These are phyloP conservation scores for Hermanozyma aechmeae DNA, from an alignment of 805 yeast species.

Conservation along the genomic window DNA sequence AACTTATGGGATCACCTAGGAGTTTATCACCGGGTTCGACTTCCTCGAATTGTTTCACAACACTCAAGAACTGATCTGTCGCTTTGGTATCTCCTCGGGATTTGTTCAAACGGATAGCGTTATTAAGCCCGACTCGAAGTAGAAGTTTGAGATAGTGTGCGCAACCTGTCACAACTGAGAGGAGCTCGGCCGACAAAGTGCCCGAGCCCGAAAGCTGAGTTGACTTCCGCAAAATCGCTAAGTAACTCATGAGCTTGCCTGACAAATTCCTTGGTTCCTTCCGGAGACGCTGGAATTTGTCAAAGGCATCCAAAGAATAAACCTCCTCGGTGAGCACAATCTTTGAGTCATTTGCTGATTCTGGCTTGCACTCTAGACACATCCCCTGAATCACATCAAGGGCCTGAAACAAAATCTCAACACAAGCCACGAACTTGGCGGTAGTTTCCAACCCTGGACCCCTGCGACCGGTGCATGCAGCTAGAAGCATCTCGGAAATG, in stretches of 20 bases:
- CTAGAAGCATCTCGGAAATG: conserved; percentile 84
- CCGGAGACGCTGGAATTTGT: conserved; percentile 25
- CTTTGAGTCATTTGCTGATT: conserved; percentile 7
- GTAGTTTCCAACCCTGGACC: conserved; percentile 59
- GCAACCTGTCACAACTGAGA: conserved; percentile 78
- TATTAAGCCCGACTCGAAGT: conserved; percentile 69
- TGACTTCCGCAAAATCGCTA: conserved; percentile 70
- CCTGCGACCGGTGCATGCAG: conserved; percentile 68
- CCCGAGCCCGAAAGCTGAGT: conserved; percentile 27
- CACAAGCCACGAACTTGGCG: conserved; percentile 59
- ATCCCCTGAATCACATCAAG: conserved; percentile 41
- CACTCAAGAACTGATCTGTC: conserved; percentile 52
- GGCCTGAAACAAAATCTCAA: conserved; percentile 71
- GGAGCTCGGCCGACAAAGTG: conserved; percentile 51
- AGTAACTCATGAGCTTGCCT: conserved; percentile 81
- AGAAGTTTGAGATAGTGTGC: conserved; percentile 88
- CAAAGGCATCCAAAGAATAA: conserved; percentile 13
- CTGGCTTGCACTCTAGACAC: conserved; percentile 10
- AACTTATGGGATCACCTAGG: conserved; percentile 4
- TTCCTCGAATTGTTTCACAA: conserved; percentile 29
- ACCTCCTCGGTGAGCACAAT: conserved; percentile 12
- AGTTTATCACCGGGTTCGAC: conserved; percentile 6
- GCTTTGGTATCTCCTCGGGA: conserved; percentile 49
- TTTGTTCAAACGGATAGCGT: conserved; percentile 63
- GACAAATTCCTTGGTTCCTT: conserved; percentile 80